Evolutionary conservation across 352 stramenopile species (phyloP), one percentile per base, ranked within the genome.

Genomic region (Chrysophaeum taylorii): DNA sequence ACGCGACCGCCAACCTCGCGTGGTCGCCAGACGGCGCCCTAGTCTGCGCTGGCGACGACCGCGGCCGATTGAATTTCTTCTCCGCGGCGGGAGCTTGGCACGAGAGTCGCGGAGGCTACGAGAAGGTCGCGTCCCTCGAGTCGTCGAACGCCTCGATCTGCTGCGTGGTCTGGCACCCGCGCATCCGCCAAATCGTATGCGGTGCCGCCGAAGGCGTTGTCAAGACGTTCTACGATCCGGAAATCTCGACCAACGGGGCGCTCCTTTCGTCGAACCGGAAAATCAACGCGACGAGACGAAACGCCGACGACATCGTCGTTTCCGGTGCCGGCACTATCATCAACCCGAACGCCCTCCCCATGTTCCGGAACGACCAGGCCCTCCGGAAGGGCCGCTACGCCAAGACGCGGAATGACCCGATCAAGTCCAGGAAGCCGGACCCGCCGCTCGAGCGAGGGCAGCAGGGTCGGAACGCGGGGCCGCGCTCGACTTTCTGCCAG

Each of bases 131-230:
- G 18, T 27, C 12, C 18, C 27, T 61, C 16, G 50, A 15, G 12
- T 12, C 18, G 18, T 16, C 12, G 50, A 61, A 61, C 9, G n/a
- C 18, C 12, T 16, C 50, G 9, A 25, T 33, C n/a, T 16, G 18
- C 27, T 27, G 75, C 48, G 71, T 88, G 25, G 61, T 78, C 29
- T 92, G 86, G 86, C 84, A 89, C 74, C 45, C 70, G 1, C 85
- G 84, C 61, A 69, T 89, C 35, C 89, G 89, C 72, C 86, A 92
- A 69, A 82, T 92, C 70, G 74, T 87, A 43, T 71, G 83, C 31
- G 78, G 78, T 37, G 78, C 76, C 38, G 80, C 76, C 23, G 69
- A 81, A 73, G 81, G 80, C 75, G 73, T 73, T 61, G 72, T 82
- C 62, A 74, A 69, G 73, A 66, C 88, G 23, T 72, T 89, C 68